These are phyloP conservation scores for Saccharomyces hybrid DNA, from an alignment of 1,139 yeast species.

Conservation along the genomic window DNA sequence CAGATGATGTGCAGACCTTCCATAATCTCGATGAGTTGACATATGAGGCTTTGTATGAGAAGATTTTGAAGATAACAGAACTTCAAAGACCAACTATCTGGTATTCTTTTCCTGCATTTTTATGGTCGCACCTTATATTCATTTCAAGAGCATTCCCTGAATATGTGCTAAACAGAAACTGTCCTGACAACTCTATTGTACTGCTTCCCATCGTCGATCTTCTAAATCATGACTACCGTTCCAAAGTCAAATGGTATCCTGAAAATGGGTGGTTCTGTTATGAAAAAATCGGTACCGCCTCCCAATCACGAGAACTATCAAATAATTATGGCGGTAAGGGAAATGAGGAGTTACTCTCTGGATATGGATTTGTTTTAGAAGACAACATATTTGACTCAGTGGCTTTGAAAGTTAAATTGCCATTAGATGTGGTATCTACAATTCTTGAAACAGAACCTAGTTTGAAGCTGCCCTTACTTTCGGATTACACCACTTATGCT, in stretches of 20 bases:
- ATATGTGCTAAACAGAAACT: slow-evolving; percentile 33
- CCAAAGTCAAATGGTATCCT: slow-evolving; percentile 58
- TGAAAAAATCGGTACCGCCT: slow-evolving; percentile 18
- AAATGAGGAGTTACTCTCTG: slow-evolving; percentile 56
- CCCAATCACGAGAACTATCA: slow-evolving; percentile 44
- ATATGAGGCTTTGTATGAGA: slow-evolving; percentile 8
- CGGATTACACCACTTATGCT: slow-evolving; percentile 35
- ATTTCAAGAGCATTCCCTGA: slow-evolving; percentile 78
- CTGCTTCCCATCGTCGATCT: slow-evolving; percentile 72
- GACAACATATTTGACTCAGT: slow-evolving; percentile 58
- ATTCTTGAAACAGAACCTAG: slow-evolving; percentile 34
- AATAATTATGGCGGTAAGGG: slow-evolving; percentile 86
- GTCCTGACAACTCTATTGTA: slow-evolving; percentile 41
- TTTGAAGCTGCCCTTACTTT: slow-evolving; percentile 40
- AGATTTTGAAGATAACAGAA: slow-evolving; percentile 3
- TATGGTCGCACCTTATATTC: slow-evolving; percentile 69
- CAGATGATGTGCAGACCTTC: not conserved
- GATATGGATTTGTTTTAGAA: slow-evolving; percentile 61
- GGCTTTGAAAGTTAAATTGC: slow-evolving; percentile 47
- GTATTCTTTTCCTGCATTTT: slow-evolving; percentile 57
- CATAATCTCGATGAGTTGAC: slow-evolving; percentile 3
- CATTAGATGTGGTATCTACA: slow-evolving; percentile 28
- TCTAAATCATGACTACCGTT: slow-evolving; percentile 57
- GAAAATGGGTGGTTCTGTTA: slow-evolving; percentile 21
- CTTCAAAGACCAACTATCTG: slow-evolving; percentile 31